A percentile compares a stretch with the other conserved stretches of the same genome.
Conservation (phyloP, 768 basidiomycete species). For the Phaffia tasmanica region DNA sequence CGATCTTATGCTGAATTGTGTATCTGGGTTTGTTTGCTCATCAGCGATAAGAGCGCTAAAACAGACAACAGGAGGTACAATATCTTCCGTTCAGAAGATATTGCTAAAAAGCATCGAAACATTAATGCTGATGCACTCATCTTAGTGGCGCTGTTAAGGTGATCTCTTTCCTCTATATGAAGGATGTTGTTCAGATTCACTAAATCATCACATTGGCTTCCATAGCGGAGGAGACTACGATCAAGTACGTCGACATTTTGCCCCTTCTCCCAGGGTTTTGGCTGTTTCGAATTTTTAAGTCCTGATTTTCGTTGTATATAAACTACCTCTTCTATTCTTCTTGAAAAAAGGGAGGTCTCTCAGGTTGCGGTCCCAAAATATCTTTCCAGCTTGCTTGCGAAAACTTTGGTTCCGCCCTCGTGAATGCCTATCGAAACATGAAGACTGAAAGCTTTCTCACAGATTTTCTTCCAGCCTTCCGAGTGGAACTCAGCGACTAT, state of each 20-base stretch:
- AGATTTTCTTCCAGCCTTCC: constrained; percentile 33
- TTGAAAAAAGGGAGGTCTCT: constrained; percentile 55
- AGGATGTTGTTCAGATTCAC: constrained; percentile 60
- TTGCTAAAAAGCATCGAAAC: no score
- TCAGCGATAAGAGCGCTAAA: no score
- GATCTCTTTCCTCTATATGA: no score
- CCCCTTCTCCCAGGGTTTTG: not conserved
- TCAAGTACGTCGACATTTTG: constrained; percentile 38
- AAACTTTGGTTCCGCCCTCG: constrained; percentile 51
- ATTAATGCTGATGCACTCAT: no score
- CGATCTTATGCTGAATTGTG: no score
- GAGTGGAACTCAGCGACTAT: constrained; percentile 26
- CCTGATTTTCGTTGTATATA: not conserved
- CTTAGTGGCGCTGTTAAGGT: no score
- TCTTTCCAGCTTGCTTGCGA: constrained; percentile 68
- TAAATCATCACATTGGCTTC: constrained; percentile 43
- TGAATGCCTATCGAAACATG: constrained; percentile 8
- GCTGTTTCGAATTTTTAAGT: not conserved
- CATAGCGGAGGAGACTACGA: constrained; percentile 79
- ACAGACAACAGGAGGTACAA: no score
- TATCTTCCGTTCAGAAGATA: no score
- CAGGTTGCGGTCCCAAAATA: constrained; percentile 41
- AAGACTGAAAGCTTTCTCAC: not conserved
- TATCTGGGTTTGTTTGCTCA: no score
- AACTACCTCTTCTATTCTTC: constrained; percentile 43